A percentile compares a stretch with the other conserved stretches of the same genome.
Evolutionary conservation across 2,329 filamentous ascomycete genomes (phyloP).

Genomic region (Penicillium sp.): DNA sequence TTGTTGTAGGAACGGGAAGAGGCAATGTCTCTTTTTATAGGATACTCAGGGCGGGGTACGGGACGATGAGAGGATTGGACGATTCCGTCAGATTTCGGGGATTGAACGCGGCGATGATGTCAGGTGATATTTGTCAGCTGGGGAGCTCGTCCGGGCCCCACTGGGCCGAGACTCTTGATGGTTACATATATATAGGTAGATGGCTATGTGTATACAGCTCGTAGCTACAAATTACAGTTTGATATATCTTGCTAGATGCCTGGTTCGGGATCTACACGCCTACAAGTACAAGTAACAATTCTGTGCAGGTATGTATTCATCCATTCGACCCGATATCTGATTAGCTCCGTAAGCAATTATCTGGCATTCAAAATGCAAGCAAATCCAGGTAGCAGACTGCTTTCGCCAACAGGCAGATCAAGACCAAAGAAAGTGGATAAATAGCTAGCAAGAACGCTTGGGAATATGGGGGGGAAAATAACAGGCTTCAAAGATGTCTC

Average conservation of each 20-base stretch:
- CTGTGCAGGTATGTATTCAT: background rate
- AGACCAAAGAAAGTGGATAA: constrained; percentile 3
- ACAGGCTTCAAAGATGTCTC: constrained; percentile 10
- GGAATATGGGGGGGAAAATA: constrained; percentile 27
- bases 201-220: background rate
- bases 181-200: too few species aligned
- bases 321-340: constrained; percentile 1
- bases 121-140: constrained; percentile 23
- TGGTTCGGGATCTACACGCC: background rate
- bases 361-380: background rate
- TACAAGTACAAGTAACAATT: background rate
- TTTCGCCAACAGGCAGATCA: background rate
- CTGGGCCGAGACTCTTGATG: background rate
- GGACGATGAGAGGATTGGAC: background rate
- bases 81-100: constrained; percentile 1
- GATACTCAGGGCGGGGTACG: background rate
- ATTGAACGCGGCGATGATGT: constrained; percentile 19
- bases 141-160: background rate
- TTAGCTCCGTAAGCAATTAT: background rate
- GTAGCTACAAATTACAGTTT: background rate
- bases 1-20: constrained; percentile 32
- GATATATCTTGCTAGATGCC: background rate
- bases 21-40: constrained; percentile 14
- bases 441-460: constrained; percentile 16
- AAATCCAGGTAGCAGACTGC: background rate